phyloP scores from a whole-genome alignment of 768 basidiomycete species.

The Kondoa subrosea region DNA sequence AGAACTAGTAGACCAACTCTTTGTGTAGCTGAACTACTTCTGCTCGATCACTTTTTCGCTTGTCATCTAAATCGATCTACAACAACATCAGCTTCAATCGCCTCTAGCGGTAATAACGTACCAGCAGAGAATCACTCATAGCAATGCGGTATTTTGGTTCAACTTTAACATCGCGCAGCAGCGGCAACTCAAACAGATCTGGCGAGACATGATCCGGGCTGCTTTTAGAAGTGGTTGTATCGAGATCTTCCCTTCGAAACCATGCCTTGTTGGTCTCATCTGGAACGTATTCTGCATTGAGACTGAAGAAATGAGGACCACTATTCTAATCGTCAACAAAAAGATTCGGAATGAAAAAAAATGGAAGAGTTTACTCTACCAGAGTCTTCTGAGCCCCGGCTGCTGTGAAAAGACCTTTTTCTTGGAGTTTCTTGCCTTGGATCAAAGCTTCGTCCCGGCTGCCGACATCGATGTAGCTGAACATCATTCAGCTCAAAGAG shows the following conservation, averaged over 20 bases:
- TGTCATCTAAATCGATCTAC: background rate
- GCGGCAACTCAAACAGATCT: background rate
- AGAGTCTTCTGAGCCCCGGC: conserved; percentile 33
- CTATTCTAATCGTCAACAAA: background rate
- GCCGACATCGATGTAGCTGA: conserved; percentile 37
- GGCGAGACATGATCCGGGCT: background rate
- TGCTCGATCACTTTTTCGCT: background rate
- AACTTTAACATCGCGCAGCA: conserved; percentile 23
- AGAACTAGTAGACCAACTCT: background rate
- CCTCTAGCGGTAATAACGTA: background rate
- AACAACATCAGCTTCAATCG: background rate
- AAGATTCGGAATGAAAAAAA: background rate
- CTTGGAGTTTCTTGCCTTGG: conserved; percentile 48
- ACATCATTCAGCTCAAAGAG: conserved; percentile 57
- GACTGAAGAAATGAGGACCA: conserved; percentile 10
- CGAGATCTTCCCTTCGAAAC: background rate
- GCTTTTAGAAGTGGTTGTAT: background rate
- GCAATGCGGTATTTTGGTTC: conserved; percentile 14
- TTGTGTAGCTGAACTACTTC: background rate
- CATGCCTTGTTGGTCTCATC: background rate
- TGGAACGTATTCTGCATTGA: background rate
- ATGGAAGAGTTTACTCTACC: conserved; percentile 11
- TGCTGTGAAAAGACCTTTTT: conserved; percentile 74
- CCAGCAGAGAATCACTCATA: background rate
- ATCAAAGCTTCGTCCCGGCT: background rate